These are phyloP conservation scores for Oryza brachyantha DNA, from an alignment of 176 grass and related monocot species.

Conservation along the genomic window DNA sequence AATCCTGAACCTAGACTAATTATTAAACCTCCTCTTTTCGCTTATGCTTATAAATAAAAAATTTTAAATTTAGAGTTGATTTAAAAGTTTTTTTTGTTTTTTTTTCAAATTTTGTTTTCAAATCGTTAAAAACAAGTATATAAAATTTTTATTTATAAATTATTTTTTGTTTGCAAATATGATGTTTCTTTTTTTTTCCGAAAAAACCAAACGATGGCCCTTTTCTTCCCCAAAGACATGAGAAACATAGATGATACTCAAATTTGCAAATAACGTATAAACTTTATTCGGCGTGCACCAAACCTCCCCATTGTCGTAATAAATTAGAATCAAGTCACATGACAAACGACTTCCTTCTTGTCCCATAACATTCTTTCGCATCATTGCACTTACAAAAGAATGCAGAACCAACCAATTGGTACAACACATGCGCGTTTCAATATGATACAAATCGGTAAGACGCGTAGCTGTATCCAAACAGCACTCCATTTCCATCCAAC, in stretches of 20 bases:
- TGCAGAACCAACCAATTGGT: conserved; percentile 8
- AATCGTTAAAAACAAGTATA: too few relatives aligned
- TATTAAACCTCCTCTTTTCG: too few relatives aligned
- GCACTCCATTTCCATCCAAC: conserved; percentile 1
- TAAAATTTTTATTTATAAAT: too few relatives aligned
- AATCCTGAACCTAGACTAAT: not conserved
- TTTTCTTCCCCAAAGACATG: not conserved
- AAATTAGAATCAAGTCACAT: not conserved
- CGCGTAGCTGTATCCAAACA: not conserved
- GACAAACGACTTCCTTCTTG: not conserved
- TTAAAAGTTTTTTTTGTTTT: too few relatives aligned
- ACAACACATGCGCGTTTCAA: conserved; percentile 19
- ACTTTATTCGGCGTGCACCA: not conserved
- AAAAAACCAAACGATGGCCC: too few relatives aligned
- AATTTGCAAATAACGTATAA: not conserved
- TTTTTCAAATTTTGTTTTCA: too few relatives aligned
- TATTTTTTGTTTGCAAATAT: too few relatives aligned
- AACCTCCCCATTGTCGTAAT: not conserved
- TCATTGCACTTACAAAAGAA: not conserved
- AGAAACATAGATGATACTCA: too few relatives aligned
- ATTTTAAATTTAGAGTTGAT: too few relatives aligned
- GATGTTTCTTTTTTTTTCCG: too few relatives aligned
- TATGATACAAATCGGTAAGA: not conserved
- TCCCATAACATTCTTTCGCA: not conserved
- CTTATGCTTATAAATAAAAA: too few relatives aligned